Conservation (phyloP, 2,329 filamentous ascomycete species). For the Trichoderma sp. region DNA sequence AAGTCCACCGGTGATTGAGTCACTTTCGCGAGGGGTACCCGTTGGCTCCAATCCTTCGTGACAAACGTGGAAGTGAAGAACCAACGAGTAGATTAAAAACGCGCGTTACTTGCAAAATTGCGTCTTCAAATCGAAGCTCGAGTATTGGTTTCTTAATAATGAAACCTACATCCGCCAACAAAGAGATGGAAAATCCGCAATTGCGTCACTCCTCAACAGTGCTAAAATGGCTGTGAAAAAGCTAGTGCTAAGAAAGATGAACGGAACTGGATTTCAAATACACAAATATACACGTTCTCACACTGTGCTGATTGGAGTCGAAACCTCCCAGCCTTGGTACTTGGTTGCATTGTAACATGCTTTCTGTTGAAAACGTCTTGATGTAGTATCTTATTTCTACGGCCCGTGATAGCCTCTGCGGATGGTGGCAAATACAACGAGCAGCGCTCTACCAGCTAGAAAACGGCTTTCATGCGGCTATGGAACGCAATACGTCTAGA, state of each 20-base stretch:
- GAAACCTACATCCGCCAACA: not conserved
- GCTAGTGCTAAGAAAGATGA: not conserved
- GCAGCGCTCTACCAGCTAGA: not conserved
- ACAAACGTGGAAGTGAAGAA: not conserved
- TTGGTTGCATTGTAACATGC: not conserved
- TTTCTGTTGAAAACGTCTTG: not conserved
- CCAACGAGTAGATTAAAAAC: not conserved
- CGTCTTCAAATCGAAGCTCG: not conserved
- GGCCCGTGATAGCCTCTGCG: not conserved
- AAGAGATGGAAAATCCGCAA: not conserved
- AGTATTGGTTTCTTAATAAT: not conserved
- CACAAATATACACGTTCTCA: not conserved
- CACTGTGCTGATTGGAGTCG: not conserved
- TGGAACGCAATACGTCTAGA: not conserved
- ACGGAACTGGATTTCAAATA: not conserved
- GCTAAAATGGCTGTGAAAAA: not conserved
- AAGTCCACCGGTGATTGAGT: not conserved
- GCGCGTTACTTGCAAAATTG: not conserved
- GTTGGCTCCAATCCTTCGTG: not conserved
- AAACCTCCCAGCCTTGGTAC: not conserved
- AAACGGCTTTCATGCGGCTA: not conserved
- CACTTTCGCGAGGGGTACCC: not conserved
- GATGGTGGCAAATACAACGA: not conserved
- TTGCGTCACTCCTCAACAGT: not conserved
- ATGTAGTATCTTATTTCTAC: not conserved